Evolutionary conservation across 495 filamentous ascomycete genomes (phyloP).

Genomic region (Xylaria bambusicola): DNA sequence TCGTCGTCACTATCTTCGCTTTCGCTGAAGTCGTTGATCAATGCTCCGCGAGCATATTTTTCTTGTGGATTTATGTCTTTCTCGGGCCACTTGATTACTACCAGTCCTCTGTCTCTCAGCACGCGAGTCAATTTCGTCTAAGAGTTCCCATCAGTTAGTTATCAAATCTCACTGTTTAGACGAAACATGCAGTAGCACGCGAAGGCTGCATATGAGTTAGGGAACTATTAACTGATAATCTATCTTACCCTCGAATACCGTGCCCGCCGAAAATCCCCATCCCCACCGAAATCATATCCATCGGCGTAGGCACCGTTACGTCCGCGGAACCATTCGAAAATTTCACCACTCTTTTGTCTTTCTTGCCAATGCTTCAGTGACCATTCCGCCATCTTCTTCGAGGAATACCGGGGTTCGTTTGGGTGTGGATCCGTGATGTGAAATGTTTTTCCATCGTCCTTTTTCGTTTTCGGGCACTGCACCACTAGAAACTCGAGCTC

Average conservation of each 20-base stretch:
- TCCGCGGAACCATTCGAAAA: no score
- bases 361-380: not conserved
- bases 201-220: no score
- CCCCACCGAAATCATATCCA: no score
- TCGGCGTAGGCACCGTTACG: no score
- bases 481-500: slow-evolving; percentile 15
- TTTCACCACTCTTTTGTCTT: no score
- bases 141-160: not conserved
- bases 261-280: no score
- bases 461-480: not conserved
- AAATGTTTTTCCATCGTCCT: not conserved
- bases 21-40: not conserved
- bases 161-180: not conserved
- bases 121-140: slow-evolving; percentile 10
- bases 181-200: no score
- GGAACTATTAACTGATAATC: not conserved
- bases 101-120: slow-evolving; percentile 1
- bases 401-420: not conserved
- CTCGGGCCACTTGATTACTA: slow-evolving; percentile 8
- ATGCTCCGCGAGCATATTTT: not conserved
- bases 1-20: slow-evolving; percentile 12
- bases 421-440: not conserved
- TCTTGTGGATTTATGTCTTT: not conserved
- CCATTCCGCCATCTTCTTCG: not conserved
- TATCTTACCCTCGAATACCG: slow-evolving; percentile 14